Conservation (phyloP, 352 stramenopile species). For the Globisporangium takayamanum region DNA sequence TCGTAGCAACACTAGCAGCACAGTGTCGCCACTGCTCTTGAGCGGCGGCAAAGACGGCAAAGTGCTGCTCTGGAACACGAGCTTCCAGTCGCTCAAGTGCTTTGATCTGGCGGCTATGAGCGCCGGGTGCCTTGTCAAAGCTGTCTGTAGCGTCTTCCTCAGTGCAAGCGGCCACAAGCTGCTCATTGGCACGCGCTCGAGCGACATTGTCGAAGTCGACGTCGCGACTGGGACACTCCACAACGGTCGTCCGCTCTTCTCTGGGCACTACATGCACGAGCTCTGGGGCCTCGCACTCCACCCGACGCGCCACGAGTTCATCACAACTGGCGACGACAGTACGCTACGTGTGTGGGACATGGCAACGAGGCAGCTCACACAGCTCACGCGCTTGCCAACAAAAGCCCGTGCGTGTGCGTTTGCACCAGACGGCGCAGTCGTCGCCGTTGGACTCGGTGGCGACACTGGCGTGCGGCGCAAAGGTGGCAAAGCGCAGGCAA, state of each 20-base stretch:
- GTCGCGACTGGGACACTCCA: conserved; percentile 29
- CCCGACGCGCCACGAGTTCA: conserved; percentile 50
- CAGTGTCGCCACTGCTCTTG: conserved; percentile 22
- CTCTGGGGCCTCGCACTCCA: conserved; percentile 81
- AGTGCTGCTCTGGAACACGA: conserved; percentile 55
- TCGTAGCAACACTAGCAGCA: conserved; percentile 8
- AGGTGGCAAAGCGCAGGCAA: conserved; percentile 13
- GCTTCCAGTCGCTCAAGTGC: conserved; percentile 66
- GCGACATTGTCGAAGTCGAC: conserved; percentile 83
- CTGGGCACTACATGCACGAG: conserved; percentile 63
- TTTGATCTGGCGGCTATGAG: conserved; percentile 44
- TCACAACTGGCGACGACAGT: conserved; percentile 73
- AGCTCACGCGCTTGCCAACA: conserved; percentile 23
- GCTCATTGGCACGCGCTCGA: conserved; percentile 82
- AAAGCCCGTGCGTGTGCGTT: conserved; percentile 80
- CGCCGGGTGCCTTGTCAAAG: conserved; percentile 26
- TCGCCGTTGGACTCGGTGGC: conserved; percentile 79
- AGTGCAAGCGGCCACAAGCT: conserved; percentile 36
- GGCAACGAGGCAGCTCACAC: conserved; percentile 39
- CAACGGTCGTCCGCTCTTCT: conserved; percentile 35
- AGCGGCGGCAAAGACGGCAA: conserved; percentile 72
- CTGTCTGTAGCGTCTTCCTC: conserved; percentile 40
- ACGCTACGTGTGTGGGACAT: conserved; percentile 84
- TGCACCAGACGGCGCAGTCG: conserved; percentile 75
- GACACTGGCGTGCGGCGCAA: conserved; percentile 49